These are phyloP conservation scores for Umbelopsis ramanniana DNA, from an alignment of 192 early-diverging fungal species.

Conservation along the genomic window DNA sequence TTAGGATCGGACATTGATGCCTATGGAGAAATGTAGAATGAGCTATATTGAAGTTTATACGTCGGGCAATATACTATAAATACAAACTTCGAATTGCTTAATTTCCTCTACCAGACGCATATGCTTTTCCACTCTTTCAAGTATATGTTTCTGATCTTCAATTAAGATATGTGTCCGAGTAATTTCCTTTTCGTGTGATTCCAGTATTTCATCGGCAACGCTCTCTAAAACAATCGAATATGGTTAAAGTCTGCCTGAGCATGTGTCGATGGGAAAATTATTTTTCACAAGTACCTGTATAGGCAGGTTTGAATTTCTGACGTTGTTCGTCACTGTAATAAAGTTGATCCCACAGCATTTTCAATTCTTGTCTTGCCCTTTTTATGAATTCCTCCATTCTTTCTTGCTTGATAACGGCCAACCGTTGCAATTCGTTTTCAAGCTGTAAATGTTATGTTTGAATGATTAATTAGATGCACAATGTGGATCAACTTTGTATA, in stretches of 20 bases:
- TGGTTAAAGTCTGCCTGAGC: neutral
- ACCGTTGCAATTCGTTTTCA: constrained; percentile 43
- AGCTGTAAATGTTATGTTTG: constrained; percentile 30
- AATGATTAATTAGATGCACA: neutral
- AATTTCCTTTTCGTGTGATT: constrained; percentile 47
- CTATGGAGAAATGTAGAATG: constrained; percentile 22
- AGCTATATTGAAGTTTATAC: neutral
- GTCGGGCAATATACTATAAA: neutral
- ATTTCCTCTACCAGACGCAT: constrained; percentile 44
- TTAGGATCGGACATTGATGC: constrained; percentile 43
- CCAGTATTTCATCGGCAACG: constrained; percentile 39
- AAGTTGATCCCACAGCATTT: constrained; percentile 47
- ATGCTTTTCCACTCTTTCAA: constrained; percentile 44
- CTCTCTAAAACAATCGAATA: constrained; percentile 16
- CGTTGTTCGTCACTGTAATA: constrained; percentile 34
- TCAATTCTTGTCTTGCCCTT: constrained; percentile 39
- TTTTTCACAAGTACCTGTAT: constrained; percentile 15
- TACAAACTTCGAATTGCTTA: constrained; percentile 38
- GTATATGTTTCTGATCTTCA: constrained; percentile 46
- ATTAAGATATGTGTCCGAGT: constrained; percentile 39
- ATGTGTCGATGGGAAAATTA: neutral
- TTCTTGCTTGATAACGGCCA: constrained; percentile 45
- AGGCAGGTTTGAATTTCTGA: constrained; percentile 25
- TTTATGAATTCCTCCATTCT: constrained; percentile 48
- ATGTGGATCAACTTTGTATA: neutral